Base-by-base conservation (phyloP, 2,329 filamentous ascomycete species). In the Trichoderma guizhouense region DNA sequence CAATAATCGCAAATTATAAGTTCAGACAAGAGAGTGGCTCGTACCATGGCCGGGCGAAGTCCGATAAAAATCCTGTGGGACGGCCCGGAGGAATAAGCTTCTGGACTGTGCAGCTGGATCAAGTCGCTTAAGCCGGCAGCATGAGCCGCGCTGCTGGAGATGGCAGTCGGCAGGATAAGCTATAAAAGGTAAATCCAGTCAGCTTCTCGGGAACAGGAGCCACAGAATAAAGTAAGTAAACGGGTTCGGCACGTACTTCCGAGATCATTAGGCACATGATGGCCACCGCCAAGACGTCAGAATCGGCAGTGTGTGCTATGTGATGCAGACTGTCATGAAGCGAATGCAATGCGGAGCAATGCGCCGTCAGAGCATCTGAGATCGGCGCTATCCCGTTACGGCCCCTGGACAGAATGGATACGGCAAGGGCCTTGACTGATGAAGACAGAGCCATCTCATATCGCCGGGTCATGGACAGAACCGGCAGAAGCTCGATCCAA, bases 401-500 rank as follows among this genome's bases (percentile, higher is more conserved):
- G 11, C 75, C 76, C 36, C 75, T 73, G 4, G 77, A 73, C 7
- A 78, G 64, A 12, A 82, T 79, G 1, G 79, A 76, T 1, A 77
- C 64, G 0, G 77, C 80, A 60, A 84, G 75, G 7, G 81, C 79
- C 61, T 77, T 78, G 66, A 82, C 76, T 2, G 82, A 77, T 1
- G 77, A 74, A 2, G 74, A 73, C 7, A 83, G 71, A 3, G 78
- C 72, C 1, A 72, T 51, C 8, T 77, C 74, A 28, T 73, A 72
- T 5, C 66, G 51, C 1, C 74, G 68, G 14, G 73, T 73, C 9
- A 71, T 61, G 2, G 76, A 74, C 3, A 84, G 75, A 0, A 75
- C 72, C 1, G 81, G 82, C 7, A 84, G 76, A 8, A 80, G 77
- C 65, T 81, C 81, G 0, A 83, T 78, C 83, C 82, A 84, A 1